Base-by-base conservation (phyloP, 2,329 filamentous ascomycete species). In the Xenoacremonium recifei region DNA sequence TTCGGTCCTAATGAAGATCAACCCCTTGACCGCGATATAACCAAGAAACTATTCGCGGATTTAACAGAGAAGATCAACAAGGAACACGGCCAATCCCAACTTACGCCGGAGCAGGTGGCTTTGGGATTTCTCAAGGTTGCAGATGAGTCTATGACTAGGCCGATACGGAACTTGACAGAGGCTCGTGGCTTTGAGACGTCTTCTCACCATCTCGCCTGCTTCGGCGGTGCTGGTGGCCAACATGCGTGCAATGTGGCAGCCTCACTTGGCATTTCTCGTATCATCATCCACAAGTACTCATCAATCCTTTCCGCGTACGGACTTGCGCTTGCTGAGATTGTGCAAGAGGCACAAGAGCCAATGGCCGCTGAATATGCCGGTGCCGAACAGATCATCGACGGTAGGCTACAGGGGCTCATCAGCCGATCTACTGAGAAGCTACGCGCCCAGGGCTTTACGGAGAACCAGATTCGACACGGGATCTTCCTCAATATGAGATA, bases 191-290 rank as follows among this genome's bases (percentile, higher is more conserved):
- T 57, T 40, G 56, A 54, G 15, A 55, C 55, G 2, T 49, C 47
- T 11, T 47, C 51, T 12, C 61, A 65, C 25, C 48, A 59, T 15
- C 54, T 65, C 10, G 58, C 56, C 5, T 46, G 45, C 17, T 66
- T 90, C 60, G 86, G 86, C 16, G 86, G 86, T 48, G 86, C 86
- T 5, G 86, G 86, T 45, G 85, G 85, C 1, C 85, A 89, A 40
- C 69, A 73, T 43, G 69, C 70, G 0, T 67, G 63, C 15, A 59
- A 60, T 0, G 67, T 73, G 35, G 69, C 68, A 2, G 50, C 57
- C 4, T 59, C 63, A 1, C 58, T 73, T 0, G 65, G 66, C 0
- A 71, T 73, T 21, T 50, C 48, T 6, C 57, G 57, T 1, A 60
- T 71, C 12, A 47, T 73, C 4, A 65, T 72, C 15, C 70, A 70